These are phyloP conservation scores for Ganoderma leucocontextum DNA, from an alignment of 1,284 basidiomycete species.

Conservation along the genomic window DNA sequence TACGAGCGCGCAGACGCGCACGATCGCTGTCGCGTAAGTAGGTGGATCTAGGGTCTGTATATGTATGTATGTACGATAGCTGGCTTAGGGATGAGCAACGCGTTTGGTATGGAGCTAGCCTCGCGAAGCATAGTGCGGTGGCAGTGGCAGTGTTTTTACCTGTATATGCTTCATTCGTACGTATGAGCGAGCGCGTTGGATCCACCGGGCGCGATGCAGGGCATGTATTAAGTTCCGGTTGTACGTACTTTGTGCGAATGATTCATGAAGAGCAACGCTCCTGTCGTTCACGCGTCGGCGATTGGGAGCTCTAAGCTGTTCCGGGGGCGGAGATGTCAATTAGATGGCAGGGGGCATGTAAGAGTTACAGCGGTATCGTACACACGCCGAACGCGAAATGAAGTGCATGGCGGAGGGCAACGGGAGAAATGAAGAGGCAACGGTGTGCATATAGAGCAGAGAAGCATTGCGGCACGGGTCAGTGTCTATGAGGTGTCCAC, in stretches of 20 bases:
- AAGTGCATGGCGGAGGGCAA: not conserved
- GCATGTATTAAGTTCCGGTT: not conserved
- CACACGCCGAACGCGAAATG: conserved; percentile 2
- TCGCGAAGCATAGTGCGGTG: not conserved
- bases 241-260: not conserved
- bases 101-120: not conserved
- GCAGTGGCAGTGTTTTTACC: conserved; percentile 2
- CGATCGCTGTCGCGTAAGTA: conserved; percentile 38
- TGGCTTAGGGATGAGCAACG: not conserved
- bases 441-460: conserved; percentile 5
- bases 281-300: conserved; percentile 1
- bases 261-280: not conserved
- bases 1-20: conserved; percentile 12
- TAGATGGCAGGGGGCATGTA: conserved; percentile 6
- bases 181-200: not conserved
- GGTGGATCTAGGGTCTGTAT: not conserved
- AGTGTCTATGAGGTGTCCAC: not conserved
- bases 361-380: conserved; percentile 8
- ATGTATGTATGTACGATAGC: not conserved
- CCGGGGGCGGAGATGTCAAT: conserved; percentile 11
- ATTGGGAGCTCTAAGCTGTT: not conserved
- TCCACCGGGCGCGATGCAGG: not conserved
- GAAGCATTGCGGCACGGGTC: not conserved
- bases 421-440: not conserved
- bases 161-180: not conserved